phyloP scores from a whole-genome alignment of 1,284 basidiomycete species.

The Bondarzewia mesenterica region DNA sequence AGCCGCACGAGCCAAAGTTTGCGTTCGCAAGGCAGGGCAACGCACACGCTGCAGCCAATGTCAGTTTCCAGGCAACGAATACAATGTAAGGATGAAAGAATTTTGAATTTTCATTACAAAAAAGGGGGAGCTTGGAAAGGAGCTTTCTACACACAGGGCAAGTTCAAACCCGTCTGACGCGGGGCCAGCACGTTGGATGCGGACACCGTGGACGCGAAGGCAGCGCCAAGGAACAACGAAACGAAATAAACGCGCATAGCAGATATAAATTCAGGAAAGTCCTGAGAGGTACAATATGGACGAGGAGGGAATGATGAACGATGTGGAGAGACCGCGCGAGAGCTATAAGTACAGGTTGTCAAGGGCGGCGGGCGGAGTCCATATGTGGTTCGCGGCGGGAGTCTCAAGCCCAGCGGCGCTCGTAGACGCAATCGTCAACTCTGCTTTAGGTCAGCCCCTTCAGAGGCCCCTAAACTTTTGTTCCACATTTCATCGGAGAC shows the following conservation, averaged over 20 bases:
- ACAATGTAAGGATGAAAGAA: neutral
- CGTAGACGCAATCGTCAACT: no score
- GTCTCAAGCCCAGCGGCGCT: no score
- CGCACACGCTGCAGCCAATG: conserved; percentile 37
- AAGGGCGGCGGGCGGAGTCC: neutral
- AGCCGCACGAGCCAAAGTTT: conserved; percentile 31
- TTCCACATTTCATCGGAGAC: no score
- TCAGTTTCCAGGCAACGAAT: neutral
- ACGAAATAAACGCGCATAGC: neutral
- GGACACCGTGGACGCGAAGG: no score
- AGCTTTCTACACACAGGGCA: neutral
- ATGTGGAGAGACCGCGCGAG: neutral
- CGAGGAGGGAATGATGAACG: neutral
- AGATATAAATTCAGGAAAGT: neutral
- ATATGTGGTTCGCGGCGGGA: neutral
- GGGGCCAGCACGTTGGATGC: neutral
- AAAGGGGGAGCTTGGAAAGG: neutral
- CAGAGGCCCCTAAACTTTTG: no score
- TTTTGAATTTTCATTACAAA: neutral
- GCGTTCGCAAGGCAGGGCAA: conserved; percentile 33
- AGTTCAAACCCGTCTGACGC: neutral
- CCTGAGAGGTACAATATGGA: neutral
- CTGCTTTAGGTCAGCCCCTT: no score
- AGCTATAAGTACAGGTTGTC: neutral
- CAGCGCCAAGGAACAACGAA: neutral